Conservation (phyloP, 352 stramenopile genomes). For the Globisporangium radiosum region DNA sequence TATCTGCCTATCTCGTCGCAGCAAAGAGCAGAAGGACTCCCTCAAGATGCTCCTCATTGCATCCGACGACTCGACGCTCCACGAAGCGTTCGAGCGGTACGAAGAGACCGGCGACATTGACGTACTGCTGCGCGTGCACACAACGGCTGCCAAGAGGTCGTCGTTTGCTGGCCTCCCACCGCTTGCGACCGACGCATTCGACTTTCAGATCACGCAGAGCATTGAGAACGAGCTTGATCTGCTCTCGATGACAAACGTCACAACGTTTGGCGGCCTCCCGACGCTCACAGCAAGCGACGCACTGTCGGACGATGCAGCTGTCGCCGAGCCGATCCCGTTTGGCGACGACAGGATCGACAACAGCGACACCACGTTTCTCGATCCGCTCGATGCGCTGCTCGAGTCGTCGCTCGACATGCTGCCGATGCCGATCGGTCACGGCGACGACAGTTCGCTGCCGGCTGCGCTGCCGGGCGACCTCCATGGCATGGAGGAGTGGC, state of each 20-base stretch:
- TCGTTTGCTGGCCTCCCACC: conserved; percentile 48
- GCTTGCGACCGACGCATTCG: conserved; percentile 53
- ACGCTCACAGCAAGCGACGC: not conserved
- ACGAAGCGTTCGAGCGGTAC: conserved; percentile 71
- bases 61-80: conserved; percentile 63
- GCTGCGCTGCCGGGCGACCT: conserved; percentile 57
- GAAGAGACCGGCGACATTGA: conserved; percentile 76
- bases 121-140: conserved; percentile 58
- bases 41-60: conserved; percentile 77
- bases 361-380: conserved; percentile 28
- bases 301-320: conserved; percentile 7
- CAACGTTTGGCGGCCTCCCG: not conserved
- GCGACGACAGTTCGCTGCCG: conserved; percentile 30
- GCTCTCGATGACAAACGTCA: conserved; percentile 68
- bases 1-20: conserved; percentile 9
- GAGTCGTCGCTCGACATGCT: conserved; percentile 43
- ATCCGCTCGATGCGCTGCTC: conserved; percentile 50
- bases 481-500: conserved; percentile 75
- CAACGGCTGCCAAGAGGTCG: conserved; percentile 37
- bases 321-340: conserved; percentile 38
- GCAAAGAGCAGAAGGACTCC: conserved; percentile 73
- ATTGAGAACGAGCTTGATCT: conserved; percentile 77
- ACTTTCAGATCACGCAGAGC: conserved; percentile 74
- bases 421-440: conserved; percentile 68
- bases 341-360: conserved; percentile 17